phyloP scores from a whole-genome alignment of 768 basidiomycete species.

The Mycena chlorophos region DNA sequence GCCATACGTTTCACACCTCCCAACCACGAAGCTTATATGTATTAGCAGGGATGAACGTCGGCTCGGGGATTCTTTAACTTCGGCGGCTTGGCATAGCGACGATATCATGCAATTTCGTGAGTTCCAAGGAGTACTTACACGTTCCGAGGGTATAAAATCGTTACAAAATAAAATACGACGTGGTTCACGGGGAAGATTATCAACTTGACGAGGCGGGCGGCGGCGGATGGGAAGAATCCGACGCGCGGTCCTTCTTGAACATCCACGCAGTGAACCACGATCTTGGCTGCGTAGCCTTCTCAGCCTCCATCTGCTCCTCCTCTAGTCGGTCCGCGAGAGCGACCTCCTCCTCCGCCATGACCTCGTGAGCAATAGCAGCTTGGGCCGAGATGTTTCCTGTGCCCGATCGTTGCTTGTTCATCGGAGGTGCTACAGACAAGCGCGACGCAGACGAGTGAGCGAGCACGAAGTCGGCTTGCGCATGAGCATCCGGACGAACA shows the following conservation, averaged over 20 bases:
- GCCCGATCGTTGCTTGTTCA: slow-evolving; percentile 30
- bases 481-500: slow-evolving; percentile 44
- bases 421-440: slow-evolving; percentile 33
- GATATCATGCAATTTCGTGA: slow-evolving; percentile 27
- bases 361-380: slow-evolving; percentile 66
- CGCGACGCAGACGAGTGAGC: slow-evolving; percentile 37
- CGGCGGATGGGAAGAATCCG: neutral
- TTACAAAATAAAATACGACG: slow-evolving; percentile 25
- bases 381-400: slow-evolving; percentile 60
- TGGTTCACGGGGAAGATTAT: neutral
- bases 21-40: slow-evolving; percentile 5
- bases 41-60: slow-evolving; percentile 36
- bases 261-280: slow-evolving; percentile 71
- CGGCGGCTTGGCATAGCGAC: slow-evolving; percentile 28
- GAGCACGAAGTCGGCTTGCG: slow-evolving; percentile 44
- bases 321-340: slow-evolving; percentile 54
- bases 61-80: slow-evolving; percentile 27
- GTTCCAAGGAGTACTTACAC: slow-evolving; percentile 24
- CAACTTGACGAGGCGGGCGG: neutral
- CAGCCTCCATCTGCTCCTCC: slow-evolving; percentile 54
- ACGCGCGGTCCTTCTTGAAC: slow-evolving; percentile 42
- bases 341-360: slow-evolving; percentile 67
- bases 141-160: slow-evolving; percentile 41
- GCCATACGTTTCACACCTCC: neutral
- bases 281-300: slow-evolving; percentile 44